These are phyloP conservation scores for Amanita inopinata DNA, from an alignment of 768 basidiomycete species.

Conservation along the genomic window DNA sequence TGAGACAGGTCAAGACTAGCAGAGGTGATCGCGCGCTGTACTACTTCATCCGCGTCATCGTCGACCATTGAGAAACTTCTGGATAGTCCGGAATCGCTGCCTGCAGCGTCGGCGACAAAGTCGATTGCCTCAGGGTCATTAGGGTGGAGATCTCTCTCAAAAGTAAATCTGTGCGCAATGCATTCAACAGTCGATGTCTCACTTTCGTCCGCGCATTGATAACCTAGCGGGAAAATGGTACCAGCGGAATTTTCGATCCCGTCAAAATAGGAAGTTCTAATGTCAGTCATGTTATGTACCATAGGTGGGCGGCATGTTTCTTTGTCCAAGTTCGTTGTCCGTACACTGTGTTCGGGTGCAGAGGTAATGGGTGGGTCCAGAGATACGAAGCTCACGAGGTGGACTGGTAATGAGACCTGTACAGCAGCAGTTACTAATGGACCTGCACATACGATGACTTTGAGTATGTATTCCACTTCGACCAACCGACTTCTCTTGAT, in stretches of 20 bases:
- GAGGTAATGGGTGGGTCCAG: conserved; percentile 65
- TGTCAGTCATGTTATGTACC: too few species aligned
- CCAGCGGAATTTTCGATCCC: too few species aligned
- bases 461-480: conserved; percentile 68
- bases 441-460: conserved; percentile 52
- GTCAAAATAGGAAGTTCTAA: too few species aligned
- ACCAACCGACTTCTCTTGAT: conserved; percentile 59
- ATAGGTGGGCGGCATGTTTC: background rate
- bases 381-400: conserved; percentile 76
- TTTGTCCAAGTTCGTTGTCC: conserved; percentile 10
- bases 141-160: background rate
- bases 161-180: too few species aligned
- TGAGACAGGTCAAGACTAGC: conserved; percentile 18
- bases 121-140: background rate
- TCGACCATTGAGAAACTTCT: background rate
- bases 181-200: too few species aligned
- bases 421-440: conserved; percentile 48
- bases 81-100: background rate
- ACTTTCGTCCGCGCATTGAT: too few species aligned
- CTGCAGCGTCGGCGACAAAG: background rate
- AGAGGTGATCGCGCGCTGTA: conserved; percentile 23
- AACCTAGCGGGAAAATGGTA: too few species aligned
- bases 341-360: conserved; percentile 9
- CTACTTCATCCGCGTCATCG: conserved; percentile 24
- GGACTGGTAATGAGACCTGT: conserved; percentile 62